Conservation (phyloP, 352 stramenopile genomes). For the Pythium grandisporangium region DNA sequence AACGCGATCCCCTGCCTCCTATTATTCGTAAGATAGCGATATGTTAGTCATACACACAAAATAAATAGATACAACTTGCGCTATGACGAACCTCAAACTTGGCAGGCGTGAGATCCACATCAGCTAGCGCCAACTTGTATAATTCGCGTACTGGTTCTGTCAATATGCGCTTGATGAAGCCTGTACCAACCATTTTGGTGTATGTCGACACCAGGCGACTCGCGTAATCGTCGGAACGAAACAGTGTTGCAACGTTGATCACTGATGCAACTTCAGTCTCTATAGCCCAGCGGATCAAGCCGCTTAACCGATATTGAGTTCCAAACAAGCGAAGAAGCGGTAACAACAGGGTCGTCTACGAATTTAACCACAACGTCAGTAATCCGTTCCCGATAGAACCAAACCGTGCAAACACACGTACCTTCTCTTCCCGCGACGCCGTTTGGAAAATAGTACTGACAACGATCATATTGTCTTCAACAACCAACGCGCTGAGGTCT, state of each 20-base stretch:
- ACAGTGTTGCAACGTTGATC: conserved; percentile 32
- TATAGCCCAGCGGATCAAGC: conserved; percentile 34
- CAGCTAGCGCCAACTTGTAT: conserved; percentile 27
- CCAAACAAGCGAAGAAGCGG: conserved; percentile 29
- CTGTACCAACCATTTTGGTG: conserved; percentile 24
- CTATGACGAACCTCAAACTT: conserved; percentile 30
- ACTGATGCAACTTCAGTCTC: conserved; percentile 28
- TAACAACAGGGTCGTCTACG: conserved; percentile 20
- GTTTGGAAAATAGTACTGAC: conserved; percentile 74
- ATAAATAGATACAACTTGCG: not conserved
- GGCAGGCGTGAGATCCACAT: conserved; percentile 65
- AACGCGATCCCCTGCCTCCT: conserved; percentile 7
- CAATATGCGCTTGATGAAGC: conserved; percentile 26
- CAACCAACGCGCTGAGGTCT: conserved; percentile 36
- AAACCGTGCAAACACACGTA: no score
- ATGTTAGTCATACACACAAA: not conserved
- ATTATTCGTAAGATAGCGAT: no score
- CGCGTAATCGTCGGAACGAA: conserved; percentile 34
- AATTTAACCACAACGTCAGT: not conserved
- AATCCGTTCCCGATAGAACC: not conserved
- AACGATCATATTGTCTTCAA: conserved; percentile 67
- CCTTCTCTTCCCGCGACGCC: conserved; percentile 65
- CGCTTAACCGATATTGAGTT: conserved; percentile 18
- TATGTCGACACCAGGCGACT: conserved; percentile 31
- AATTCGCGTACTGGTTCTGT: conserved; percentile 21